Conservation (phyloP, 73 alveolate genomes). For the Symbiodinium pilosum region DNA sequence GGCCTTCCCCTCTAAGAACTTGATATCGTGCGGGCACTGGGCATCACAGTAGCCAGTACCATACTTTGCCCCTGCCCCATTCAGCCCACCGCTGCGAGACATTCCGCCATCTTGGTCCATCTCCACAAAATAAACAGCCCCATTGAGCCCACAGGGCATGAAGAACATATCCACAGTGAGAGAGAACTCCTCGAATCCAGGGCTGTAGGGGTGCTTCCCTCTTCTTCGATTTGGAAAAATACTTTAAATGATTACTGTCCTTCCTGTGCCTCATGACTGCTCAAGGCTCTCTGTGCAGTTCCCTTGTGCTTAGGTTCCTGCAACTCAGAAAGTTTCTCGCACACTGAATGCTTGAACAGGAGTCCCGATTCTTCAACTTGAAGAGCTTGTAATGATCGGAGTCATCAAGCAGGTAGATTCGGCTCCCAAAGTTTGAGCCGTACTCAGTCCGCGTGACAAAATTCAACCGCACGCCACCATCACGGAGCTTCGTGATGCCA, state of each 20-base stretch:
- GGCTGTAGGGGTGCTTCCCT: constrained; percentile 45
- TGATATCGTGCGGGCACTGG: constrained; percentile 96
- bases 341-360: neutral
- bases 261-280: too few relatives aligned
- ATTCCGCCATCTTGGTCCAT: constrained; percentile 96
- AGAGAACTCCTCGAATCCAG: constrained; percentile 74
- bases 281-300: neutral
- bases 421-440: constrained; percentile 84
- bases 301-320: neutral
- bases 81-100: constrained; percentile 18
- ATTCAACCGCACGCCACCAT: constrained; percentile 10
- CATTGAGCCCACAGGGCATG: constrained; percentile 95
- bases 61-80: constrained; percentile 95
- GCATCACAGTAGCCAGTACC: constrained; percentile 95
- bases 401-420: constrained; percentile 78
- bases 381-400: constrained; percentile 57
- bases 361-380: constrained; percentile 58
- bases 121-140: constrained; percentile 96
- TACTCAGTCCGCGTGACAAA: constrained; percentile 44
- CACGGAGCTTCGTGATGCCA: constrained; percentile 20
- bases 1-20: constrained; percentile 95
- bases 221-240: too few relatives aligned
- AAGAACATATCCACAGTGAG: constrained; percentile 92
- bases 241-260: too few relatives aligned
- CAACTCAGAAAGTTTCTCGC: neutral